Evolutionary conservation across 2,329 filamentous ascomycete genomes (phyloP).

Genomic region (Dothidotthia symphoricarpi): DNA sequence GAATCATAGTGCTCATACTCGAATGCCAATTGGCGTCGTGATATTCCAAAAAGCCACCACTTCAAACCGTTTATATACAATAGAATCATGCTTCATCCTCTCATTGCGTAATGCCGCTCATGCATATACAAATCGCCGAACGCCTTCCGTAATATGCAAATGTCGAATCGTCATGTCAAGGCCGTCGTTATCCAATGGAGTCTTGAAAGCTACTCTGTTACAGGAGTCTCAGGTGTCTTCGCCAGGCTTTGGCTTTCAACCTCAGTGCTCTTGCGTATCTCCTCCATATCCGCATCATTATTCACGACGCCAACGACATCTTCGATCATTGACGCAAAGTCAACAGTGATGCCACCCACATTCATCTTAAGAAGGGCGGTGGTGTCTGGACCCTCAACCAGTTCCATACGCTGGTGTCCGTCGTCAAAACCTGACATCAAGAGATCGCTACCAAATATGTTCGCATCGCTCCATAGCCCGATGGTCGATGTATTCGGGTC

Average conservation of each 20-base stretch:
- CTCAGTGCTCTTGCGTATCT: constrained; percentile 8
- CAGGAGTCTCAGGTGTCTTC: constrained; percentile 16
- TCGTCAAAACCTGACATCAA: constrained; percentile 20
- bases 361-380: constrained; percentile 26
- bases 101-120: background rate
- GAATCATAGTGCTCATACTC: too few relatives aligned
- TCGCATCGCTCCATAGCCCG: constrained; percentile 35
- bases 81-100: constrained; percentile 4
- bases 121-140: constrained; percentile 5
- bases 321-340: constrained; percentile 41
- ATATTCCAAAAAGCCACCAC: too few relatives aligned
- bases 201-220: constrained; percentile 4
- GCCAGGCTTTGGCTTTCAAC: constrained; percentile 10
- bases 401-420: constrained; percentile 2
- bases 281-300: constrained; percentile 12
- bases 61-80: background rate
- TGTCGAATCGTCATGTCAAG: too few relatives aligned
- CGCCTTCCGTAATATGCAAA: constrained; percentile 1
- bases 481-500: constrained; percentile 37
- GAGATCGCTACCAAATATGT: constrained; percentile 35
- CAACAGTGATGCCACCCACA: constrained; percentile 30
- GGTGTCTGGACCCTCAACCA: constrained; percentile 10
- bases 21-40: too few relatives aligned
- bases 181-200: background rate
- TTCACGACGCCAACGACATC: constrained; percentile 29